Evolutionary conservation across 306 rosid species (phyloP), one percentile per base, ranked within the genome.

Genomic region (Medicago arabica): DNA sequence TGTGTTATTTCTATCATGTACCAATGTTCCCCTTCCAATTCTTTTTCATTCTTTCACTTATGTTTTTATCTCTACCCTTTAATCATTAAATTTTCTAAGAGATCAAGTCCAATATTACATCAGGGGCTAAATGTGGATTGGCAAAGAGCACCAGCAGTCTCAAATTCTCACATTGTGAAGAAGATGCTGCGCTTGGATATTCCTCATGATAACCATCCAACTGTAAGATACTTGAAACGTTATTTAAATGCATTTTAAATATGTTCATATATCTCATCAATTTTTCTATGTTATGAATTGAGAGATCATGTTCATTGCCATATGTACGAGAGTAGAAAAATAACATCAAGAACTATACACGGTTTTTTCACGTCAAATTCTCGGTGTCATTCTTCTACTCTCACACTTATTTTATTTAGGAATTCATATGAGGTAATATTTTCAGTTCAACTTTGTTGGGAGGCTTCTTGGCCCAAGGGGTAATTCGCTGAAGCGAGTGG

Each of bases 381-480:
- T 58, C 14, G 2, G 65, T 2, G 17, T 25, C 39, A 14, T 28
- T 28, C 66, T 6, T 60, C 5, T 28, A 7, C 44, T 25, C 17
- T 12, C 18, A 0, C 18, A 0, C 10, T 60, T 60, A 5, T 28
- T 25, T 25, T 28, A 12, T 6, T n/a, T 50, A 0, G 9, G 1
- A 59, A 6, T 59, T 59, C 17, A 12, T n/a, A 19, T 21, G 1
- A 5, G 12, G 51, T 40, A 7, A 44, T 49, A 51, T 34, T 75
- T 21, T 82, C 88, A 87, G 90, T 87, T 87, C 83, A 87, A 87
- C 66, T 82, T 87, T 69, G 83, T 87, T 74, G 90, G 90, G 46
- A 74, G 88, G 57, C 88, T 87, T 75, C 90, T 87, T 77, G 90
- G 90, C 1, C 90, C 90, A 4, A 83, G 90, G 61, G 90, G 90